Evolutionary conservation across 441 rosid genomes (phyloP), one percentile per base, ranked within the genome.

Genomic region (Aquilaria agallochum): DNA sequence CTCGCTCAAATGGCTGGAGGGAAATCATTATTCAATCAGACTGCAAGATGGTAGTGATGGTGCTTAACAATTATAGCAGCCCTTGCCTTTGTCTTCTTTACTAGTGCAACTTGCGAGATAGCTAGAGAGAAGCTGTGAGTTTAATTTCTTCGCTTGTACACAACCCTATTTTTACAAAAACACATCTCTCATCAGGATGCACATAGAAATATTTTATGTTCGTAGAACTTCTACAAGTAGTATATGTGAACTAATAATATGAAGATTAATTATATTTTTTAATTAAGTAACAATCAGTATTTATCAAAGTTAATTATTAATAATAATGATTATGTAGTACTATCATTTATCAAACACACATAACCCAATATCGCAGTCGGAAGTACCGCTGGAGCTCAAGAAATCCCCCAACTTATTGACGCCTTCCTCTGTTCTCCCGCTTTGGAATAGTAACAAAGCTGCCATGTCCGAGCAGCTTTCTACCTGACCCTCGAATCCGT

Each of bases 281-380:
- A 20, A 20, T 20, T 20, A 20, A 20, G 27, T 20, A 20, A 20
- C 27, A 20, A 20, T 20, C 27, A 36, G 42, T 36, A 36, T 36
- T 36, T 36, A 36, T 8, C 42, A 36, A 36, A 36, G 42, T 36
- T 36, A 36, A 36, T 36, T 36, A 36, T 0, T 36, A 8, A 36
- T 36, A 20, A 20, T 36, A 36, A 36, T 20, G 27, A 20, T 36
- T 20, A 9, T 12, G 3, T 51, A 8, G 31, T 14, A 15, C 32
- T 56, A 60, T 85, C 72, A 74, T 68, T 82, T 69, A 58, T 88
- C 88, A 75, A 87, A 89, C 73, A 86, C 58, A 81, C 88, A 83
- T 65, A 86, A 84, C 76, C 82, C 87, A 64, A 80, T 58, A 60
- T 81, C 89, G 70, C 77, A 73, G 46, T 83, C 95, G 55, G 80